Base-by-base conservation (phyloP, 2,329 filamentous ascomycete genomes). In the Fusarium equiseti region DNA sequence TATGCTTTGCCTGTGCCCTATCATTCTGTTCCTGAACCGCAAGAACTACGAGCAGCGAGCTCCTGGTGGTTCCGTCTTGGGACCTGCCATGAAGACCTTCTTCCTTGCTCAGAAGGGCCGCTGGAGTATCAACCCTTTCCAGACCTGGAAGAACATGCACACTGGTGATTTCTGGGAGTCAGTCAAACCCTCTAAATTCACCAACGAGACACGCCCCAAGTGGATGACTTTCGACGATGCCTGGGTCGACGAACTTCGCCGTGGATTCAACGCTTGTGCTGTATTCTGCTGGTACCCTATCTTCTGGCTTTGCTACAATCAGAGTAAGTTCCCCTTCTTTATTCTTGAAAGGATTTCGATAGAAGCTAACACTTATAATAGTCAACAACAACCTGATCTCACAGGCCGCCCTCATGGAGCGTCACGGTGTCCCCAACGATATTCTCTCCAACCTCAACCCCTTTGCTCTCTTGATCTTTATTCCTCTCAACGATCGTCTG, bases 211-310 rank as follows among this genome's bases (percentile, higher is more conserved):
- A 51, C 88, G 87, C 40, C 91, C 89, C 0, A 71, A 73, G 1
- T 94, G 91, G 90, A 94, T 94, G 90, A 91, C 87, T 4, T 94
- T 93, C 73, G 91, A 94, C 68, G 92, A 95, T 71, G 87, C 87
- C 22, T 95, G 91, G 91, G 91, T 95, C 40, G 91, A 93, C 75
- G 91, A 94, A 77, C 86, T 94, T 29, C 84, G 84, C 45, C 89
- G 92, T 80, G 91, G 91, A 11, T 85, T 92, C 69, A 83, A 85
- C 58, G 90, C 90, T 18, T 92, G 90, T 77, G 83, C 87, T 45
- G 91, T 93, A 9, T 95, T 92, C 78, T 77, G 87, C 70, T 93
- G 89, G 84, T 90, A 89, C 60, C 90, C 91, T 4, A 85, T 89
- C 32, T 89, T 85, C 75, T 89, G 85, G 85, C 82, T 86, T 26